Evolutionary conservation across 306 rosid species (phyloP).

Genomic region (Hippophae rhamnoides): DNA sequence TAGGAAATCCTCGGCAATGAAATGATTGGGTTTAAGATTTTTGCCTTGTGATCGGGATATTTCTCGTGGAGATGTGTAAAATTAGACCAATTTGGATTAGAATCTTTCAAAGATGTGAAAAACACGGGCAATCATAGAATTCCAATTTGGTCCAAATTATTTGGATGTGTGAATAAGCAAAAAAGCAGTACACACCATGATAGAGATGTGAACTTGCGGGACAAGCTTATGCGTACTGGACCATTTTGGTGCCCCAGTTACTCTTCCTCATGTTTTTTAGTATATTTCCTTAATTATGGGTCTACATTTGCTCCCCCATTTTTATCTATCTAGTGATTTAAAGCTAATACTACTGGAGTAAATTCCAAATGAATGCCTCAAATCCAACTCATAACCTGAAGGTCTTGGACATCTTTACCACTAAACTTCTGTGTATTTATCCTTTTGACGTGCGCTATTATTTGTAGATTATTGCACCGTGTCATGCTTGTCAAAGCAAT

Average conservation of each 20-base stretch:
- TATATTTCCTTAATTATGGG: conserved; percentile 9
- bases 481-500: no score
- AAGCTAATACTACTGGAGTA: no score
- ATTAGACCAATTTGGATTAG: conserved; percentile 16
- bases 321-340: no score
- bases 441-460: no score
- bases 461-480: no score
- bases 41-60: conserved; percentile 17
- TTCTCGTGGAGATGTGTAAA: conserved; percentile 30
- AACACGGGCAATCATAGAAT: conserved; percentile 28
- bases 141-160: conserved; percentile 24
- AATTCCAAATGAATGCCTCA: no score
- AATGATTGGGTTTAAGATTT: conserved; percentile 1
- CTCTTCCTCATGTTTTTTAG: background rate
- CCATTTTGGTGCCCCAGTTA: conserved; percentile 1
- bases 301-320: no score
- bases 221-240: conserved; percentile 17
- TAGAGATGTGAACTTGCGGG: conserved; percentile 30
- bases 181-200: conserved; percentile 28
- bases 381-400: no score
- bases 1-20: conserved; percentile 48
- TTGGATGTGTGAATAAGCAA: conserved; percentile 18
- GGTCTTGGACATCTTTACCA: no score
- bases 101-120: conserved; percentile 20
- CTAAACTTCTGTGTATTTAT: no score